Conservation (phyloP, 2,329 filamentous ascomycete species). For the Eutypella sp. region DNA sequence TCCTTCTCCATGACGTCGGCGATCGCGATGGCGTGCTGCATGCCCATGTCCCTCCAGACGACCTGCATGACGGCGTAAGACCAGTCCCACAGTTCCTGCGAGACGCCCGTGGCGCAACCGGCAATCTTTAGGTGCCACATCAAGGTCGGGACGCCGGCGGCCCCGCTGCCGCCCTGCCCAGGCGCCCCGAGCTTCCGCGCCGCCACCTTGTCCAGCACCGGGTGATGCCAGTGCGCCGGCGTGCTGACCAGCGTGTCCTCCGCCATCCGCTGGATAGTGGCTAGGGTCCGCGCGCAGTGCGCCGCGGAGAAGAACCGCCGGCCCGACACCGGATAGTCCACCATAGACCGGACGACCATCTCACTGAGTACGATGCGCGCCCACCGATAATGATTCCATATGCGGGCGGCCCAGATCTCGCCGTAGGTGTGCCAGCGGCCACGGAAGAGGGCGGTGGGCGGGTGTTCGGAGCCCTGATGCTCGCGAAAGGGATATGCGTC, state of each 20-base stretch:
- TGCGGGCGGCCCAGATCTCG: conserved; percentile 47
- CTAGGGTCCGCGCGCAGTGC: conserved; percentile 27
- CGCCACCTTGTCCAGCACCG: conserved; percentile 34
- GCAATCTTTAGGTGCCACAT: conserved; percentile 45
- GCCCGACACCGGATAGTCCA: conserved; percentile 34
- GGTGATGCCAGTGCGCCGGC: conserved; percentile 49
- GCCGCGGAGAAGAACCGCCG: conserved; percentile 24
- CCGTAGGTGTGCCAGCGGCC: conserved; percentile 51
- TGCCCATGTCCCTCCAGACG: conserved; percentile 47
- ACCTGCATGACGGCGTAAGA: conserved; percentile 39
- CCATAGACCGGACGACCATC: conserved; percentile 38
- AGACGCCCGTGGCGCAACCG: conserved; percentile 41
- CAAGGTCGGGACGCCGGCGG: conserved; percentile 42
- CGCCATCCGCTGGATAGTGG: conserved; percentile 33
- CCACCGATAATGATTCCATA: conserved; percentile 58
- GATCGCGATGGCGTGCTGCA: conserved; percentile 43
- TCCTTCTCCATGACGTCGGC: conserved; percentile 36
- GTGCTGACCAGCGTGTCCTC: conserved; percentile 41
- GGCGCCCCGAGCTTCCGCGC: conserved; percentile 30
- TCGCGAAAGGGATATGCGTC: conserved; percentile 34
- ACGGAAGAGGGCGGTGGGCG: conserved; percentile 42
- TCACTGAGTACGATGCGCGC: conserved; percentile 50
- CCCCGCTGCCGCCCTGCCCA: conserved; percentile 39
- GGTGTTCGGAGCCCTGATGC: conserved; percentile 27
- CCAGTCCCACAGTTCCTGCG: conserved; percentile 39